Conservation (phyloP, 2,329 filamentous ascomycete species). For the Emmonsia crescens region DNA sequence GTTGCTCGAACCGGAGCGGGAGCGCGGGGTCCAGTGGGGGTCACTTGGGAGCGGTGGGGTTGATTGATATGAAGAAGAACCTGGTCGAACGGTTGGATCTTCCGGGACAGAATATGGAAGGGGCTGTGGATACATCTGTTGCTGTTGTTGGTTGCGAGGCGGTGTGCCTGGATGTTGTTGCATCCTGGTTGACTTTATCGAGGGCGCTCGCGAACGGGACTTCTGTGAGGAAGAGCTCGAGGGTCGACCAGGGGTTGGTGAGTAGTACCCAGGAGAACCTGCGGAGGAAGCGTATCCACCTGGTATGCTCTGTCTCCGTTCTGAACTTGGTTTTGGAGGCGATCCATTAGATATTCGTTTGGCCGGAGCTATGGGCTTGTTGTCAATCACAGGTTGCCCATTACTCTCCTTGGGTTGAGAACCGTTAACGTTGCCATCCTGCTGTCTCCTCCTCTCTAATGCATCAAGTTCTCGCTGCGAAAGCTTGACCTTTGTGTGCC, state of each 20-base stretch:
- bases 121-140: slow-evolving; percentile 22
- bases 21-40: slow-evolving; percentile 35
- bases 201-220: slow-evolving; percentile 35
- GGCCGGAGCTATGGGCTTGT: slow-evolving; percentile 16
- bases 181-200: slow-evolving; percentile 29
- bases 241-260: slow-evolving; percentile 20
- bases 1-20: slow-evolving; percentile 26
- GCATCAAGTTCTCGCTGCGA: slow-evolving; percentile 71
- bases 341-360: not conserved
- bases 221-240: slow-evolving; percentile 26
- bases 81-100: slow-evolving; percentile 20
- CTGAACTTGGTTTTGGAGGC: slow-evolving; percentile 17
- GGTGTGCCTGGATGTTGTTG: slow-evolving; percentile 23
- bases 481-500: slow-evolving; percentile 68
- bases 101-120: slow-evolving; percentile 28
- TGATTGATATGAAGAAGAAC: slow-evolving; percentile 29
- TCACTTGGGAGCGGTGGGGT: slow-evolving; percentile 38
- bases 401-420: slow-evolving; percentile 17
- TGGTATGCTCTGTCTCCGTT: slow-evolving; percentile 26
- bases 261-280: slow-evolving; percentile 36
- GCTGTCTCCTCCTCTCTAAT: slow-evolving; percentile 57
- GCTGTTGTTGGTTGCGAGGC: slow-evolving; percentile 25
- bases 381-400: slow-evolving; percentile 5
- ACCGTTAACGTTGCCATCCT: slow-evolving; percentile 29
- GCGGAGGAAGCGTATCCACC: slow-evolving; percentile 41